These are phyloP conservation scores for Croton setiger DNA, from an alignment of 441 rosid species.

Conservation along the genomic window DNA sequence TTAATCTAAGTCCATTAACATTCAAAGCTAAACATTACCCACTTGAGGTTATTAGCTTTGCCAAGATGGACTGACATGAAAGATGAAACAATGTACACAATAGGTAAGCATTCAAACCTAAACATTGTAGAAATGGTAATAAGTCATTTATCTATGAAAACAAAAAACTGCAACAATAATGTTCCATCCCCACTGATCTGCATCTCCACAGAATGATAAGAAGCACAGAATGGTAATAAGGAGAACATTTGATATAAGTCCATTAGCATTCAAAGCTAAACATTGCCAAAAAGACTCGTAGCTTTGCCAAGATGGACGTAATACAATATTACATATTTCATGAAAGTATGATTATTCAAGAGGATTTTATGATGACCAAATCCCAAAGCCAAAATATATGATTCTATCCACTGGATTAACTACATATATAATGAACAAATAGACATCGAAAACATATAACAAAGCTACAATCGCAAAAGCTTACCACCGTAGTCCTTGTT, in stretches of 20 bases:
- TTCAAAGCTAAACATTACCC: conserved; percentile 51
- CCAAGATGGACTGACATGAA: conserved; percentile 46
- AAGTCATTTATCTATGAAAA: background rate
- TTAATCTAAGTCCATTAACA: conserved; percentile 47
- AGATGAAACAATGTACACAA: background rate
- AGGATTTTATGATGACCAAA: too few species aligned
- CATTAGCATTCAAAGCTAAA: conserved; percentile 62
- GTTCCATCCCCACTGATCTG: conserved; percentile 32
- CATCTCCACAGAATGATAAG: conserved; percentile 21
- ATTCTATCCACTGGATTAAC: background rate
- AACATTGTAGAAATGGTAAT: background rate
- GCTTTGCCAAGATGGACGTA: conserved; percentile 47
- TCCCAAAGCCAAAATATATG: too few species aligned
- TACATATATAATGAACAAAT: background rate
- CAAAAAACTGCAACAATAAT: background rate
- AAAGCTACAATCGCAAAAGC: conserved; percentile 1
- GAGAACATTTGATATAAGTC: conserved; percentile 29
- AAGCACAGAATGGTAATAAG: conserved; percentile 25
- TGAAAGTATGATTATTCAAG: too few species aligned
- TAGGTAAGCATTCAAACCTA: too few species aligned
- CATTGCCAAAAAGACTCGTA: conserved; percentile 27
- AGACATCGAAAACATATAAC: background rate
- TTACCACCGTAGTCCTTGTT: conserved; percentile 92
- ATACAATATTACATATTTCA: background rate
- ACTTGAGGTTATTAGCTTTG: conserved; percentile 35